Base-by-base conservation (phyloP, 2,329 filamentous ascomycete genomes). In the Stachybotrys elegans region DNA sequence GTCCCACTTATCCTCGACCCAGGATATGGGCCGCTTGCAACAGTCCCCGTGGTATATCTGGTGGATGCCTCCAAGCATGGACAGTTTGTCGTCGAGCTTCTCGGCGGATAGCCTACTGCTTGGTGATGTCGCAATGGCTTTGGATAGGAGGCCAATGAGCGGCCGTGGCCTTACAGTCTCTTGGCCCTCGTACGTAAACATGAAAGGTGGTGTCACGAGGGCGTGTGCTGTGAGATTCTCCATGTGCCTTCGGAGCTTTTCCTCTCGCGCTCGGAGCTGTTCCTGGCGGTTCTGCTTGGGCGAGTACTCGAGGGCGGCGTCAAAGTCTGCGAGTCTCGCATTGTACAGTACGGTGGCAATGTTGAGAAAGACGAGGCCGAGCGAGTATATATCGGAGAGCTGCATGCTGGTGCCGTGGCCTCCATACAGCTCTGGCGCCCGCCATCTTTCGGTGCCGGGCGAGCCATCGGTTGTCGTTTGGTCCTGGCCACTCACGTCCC, bases 11-110 rank as follows among this genome's bases (percentile, higher is more conserved):
- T 63, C 56, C 48, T 64, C 61, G 5, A 67, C 55, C 56, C 60
- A 63, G 3, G 61, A 59, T 14, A 62, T 53, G 0, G 62, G 60
- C 9, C 65, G 62, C 50, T 67, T 72, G 53, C 72, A 75, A 51
- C 70, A 74, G 17, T 57, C 52, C 12, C 63, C 62, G 48, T 74
- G 71, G 48, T 74, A 74, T 5, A 71, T 63, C 43, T 75, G 71
- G 31, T 71, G 67, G 20, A 74, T 58, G 6, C 71, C 71, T 4
- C 72, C 72, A 0, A 75, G 59, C 50, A 66, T 67, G 2, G 65
- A 66, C 4, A 75, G 57, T 40, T 68, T 68, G 5, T 61, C 57
- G 39, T 70, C 65, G 14, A 69, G 59, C 35, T 66, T 60, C 21
- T 62, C 58, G 4, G 65, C 67, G 0, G 59, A 49, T 0, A 60